These are phyloP conservation scores for Rhynchospora tenuis DNA, from an alignment of 176 grass and related monocot species.

Conservation along the genomic window DNA sequence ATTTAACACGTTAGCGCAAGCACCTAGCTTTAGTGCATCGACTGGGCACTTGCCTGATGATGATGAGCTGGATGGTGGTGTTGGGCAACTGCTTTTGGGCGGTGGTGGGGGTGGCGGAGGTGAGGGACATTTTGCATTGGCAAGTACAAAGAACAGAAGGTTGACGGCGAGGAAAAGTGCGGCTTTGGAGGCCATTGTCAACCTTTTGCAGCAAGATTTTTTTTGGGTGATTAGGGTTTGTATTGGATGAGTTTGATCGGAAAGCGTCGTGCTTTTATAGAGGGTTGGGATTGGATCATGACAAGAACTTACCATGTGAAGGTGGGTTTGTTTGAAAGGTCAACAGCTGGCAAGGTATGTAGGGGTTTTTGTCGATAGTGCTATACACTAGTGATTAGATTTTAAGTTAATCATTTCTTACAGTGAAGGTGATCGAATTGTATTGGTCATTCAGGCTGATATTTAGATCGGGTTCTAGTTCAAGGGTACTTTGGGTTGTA, in stretches of 20 bases:
- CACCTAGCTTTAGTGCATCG: conserved; percentile 19
- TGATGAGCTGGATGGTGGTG: neutral
- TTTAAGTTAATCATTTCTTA: neutral
- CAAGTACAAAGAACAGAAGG: conserved; percentile 22
- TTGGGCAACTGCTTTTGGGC: neutral
- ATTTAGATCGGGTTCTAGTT: neutral
- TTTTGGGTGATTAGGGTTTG: neutral
- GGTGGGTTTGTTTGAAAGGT: neutral
- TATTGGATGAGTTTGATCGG: neutral
- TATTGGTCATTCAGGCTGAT: neutral
- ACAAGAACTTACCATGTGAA: neutral
- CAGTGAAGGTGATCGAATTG: neutral
- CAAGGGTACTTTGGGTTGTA: neutral
- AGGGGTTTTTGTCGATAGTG: neutral
- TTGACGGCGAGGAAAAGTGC: conserved; percentile 22
- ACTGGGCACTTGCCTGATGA: conserved; percentile 14
- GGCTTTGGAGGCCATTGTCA: conserved; percentile 14
- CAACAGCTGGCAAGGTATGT: conserved; percentile 13
- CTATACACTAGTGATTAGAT: neutral
- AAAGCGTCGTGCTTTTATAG: neutral
- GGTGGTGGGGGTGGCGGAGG: neutral
- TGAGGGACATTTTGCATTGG: neutral
- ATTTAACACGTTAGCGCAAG: neutral
- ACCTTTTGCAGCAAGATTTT: neutral
- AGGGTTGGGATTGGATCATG: neutral